These are phyloP conservation scores for Stagonosporopsis rhizophila DNA, from an alignment of 2,329 filamentous ascomycete species.

Conservation along the genomic window DNA sequence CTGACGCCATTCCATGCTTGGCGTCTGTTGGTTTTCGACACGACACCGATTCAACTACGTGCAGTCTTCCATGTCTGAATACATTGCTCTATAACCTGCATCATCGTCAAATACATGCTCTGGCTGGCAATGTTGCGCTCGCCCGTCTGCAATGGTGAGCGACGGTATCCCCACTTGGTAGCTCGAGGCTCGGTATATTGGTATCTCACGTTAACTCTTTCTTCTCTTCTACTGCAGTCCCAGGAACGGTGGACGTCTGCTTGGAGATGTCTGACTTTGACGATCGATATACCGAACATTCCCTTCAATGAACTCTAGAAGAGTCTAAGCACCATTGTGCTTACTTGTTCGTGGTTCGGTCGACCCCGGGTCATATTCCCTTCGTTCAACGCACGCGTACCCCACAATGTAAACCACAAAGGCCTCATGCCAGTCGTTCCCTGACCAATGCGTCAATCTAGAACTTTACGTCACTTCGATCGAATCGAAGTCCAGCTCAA, in stretches of 20 bases:
- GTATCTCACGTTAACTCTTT: background rate
- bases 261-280: background rate
- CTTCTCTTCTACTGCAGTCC: background rate
- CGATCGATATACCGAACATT: too few species aligned
- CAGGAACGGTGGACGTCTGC: too few species aligned
- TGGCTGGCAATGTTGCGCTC: background rate
- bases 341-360: background rate
- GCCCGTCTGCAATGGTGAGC: background rate
- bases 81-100: background rate
- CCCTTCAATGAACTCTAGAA: too few species aligned
- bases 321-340: too few species aligned
- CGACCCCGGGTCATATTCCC: conserved; percentile 2
- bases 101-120: background rate
- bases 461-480: background rate
- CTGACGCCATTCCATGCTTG: conserved; percentile 16
- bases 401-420: too few species aligned
- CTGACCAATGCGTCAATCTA: background rate
- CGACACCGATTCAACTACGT: background rate
- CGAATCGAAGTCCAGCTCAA: background rate
- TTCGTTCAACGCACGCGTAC: conserved; percentile 4
- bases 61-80: background rate
- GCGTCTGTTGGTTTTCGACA: background rate
- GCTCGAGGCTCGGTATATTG: conserved; percentile 3
- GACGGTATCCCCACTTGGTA: background rate
- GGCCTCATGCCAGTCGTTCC: too few species aligned